Percentiles rank a stretch among this genome's conserved stretches.
phyloP scores from a whole-genome alignment of 768 basidiomycete genomes.

The Kwoniella bestiolae region DNA sequence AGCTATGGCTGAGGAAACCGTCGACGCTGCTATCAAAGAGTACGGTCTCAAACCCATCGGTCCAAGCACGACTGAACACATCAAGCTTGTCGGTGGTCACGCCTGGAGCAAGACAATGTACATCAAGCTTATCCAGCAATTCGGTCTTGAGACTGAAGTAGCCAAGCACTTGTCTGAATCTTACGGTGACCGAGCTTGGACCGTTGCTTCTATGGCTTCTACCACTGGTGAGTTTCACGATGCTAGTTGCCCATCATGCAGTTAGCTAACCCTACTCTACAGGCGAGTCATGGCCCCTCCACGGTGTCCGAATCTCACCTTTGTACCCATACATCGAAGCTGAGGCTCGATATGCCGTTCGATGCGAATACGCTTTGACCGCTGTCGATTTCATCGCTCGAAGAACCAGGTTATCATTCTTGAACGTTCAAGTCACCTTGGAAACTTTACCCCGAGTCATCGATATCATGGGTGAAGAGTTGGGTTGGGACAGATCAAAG shows the following conservation, averaged over 20 bases:
- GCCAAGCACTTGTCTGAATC: slow-evolving; percentile 90
- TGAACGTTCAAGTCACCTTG: slow-evolving; percentile 83
- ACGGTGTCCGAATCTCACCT: slow-evolving; percentile 72
- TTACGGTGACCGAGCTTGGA: slow-evolving; percentile 97
- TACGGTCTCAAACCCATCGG: slow-evolving; percentile 69
- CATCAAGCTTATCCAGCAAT: slow-evolving; percentile 90
- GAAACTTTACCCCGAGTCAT: slow-evolving; percentile 83
- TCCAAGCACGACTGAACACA: slow-evolving; percentile 74
- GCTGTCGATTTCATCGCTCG: slow-evolving; percentile 91
- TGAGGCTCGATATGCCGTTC: slow-evolving; percentile 85
- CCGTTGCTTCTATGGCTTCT: slow-evolving; percentile 77
- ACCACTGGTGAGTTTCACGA: slow-evolving; percentile 64
- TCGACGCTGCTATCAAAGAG: slow-evolving; percentile 80
- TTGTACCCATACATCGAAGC: slow-evolving; percentile 90
- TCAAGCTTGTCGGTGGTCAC: slow-evolving; percentile 87
- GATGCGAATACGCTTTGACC: slow-evolving; percentile 89
- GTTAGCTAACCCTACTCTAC: background rate
- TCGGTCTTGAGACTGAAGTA: slow-evolving; percentile 86
- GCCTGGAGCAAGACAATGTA: slow-evolving; percentile 97
- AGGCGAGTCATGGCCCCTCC: slow-evolving; percentile 74
- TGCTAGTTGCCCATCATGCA: background rate
- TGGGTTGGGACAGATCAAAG: slow-evolving; percentile 71
- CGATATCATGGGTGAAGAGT: slow-evolving; percentile 86
- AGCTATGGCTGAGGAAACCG: slow-evolving; percentile 93
- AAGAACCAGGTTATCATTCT: slow-evolving; percentile 89